Percentiles rank a stretch among this genome's conserved stretches.
Conservation (phyloP, 805 yeast genomes). For the Saccharomycopsis sp. region DNA sequence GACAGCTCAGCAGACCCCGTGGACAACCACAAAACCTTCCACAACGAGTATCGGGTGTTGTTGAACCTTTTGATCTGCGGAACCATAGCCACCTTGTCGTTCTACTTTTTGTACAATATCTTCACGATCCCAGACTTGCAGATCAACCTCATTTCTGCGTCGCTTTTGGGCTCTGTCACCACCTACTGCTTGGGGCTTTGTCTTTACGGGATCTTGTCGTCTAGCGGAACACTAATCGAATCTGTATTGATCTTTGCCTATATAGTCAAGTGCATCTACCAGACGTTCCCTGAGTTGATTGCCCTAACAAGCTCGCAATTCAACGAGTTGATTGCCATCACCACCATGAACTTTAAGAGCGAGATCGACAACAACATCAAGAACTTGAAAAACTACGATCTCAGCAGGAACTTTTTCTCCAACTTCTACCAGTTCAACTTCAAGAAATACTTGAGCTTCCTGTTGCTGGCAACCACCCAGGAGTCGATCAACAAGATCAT, state of each 20-base stretch:
- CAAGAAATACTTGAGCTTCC: slow-evolving; percentile 16
- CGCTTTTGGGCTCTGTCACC: slow-evolving; percentile 78
- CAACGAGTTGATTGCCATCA: slow-evolving; percentile 33
- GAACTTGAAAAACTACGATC: slow-evolving; percentile 19
- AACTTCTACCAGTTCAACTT: slow-evolving; percentile 26
- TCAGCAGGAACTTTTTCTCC: slow-evolving; percentile 15
- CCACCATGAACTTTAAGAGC: slow-evolving; percentile 28
- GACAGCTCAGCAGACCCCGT: slow-evolving; percentile 8
- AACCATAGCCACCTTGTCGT: slow-evolving; percentile 63
- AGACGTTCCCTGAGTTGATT: slow-evolving; percentile 83
- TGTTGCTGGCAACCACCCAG: background rate
- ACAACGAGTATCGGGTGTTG: slow-evolving; percentile 70
- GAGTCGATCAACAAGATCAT: slow-evolving; percentile 5
- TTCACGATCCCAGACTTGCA: slow-evolving; percentile 66
- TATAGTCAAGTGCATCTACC: slow-evolving; percentile 87
- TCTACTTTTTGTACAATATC: slow-evolving; percentile 75
- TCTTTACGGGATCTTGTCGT: slow-evolving; percentile 74
- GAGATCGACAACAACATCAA: slow-evolving; percentile 29
- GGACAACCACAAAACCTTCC: slow-evolving; percentile 31
- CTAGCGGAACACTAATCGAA: slow-evolving; percentile 86
- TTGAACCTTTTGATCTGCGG: slow-evolving; percentile 67
- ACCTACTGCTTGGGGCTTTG: slow-evolving; percentile 72
- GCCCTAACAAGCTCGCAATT: slow-evolving; percentile 42
- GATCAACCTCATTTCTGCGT: slow-evolving; percentile 66
- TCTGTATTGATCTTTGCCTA: slow-evolving; percentile 81